phyloP scores from a whole-genome alignment of 805 yeast species.

The Lachancea mirantina region DNA sequence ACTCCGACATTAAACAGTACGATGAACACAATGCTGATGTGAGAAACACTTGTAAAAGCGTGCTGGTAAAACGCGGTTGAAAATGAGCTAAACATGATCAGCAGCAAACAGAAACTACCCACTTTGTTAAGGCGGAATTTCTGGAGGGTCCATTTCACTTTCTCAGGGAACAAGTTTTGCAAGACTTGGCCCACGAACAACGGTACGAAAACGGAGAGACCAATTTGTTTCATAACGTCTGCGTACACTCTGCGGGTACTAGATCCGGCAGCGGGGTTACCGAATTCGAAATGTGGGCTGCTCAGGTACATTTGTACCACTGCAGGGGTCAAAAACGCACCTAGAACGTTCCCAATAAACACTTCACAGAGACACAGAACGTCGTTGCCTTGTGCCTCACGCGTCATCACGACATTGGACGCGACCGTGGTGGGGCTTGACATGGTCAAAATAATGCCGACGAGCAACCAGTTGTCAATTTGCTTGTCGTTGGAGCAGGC shows the following conservation, averaged over 20 bases:
- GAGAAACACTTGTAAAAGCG: conserved; percentile 66
- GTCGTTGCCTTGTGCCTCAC: conserved; percentile 77
- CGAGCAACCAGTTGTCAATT: conserved; percentile 72
- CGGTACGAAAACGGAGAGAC: conserved; percentile 77
- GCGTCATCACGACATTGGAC: conserved; percentile 89
- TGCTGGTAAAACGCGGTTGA: conserved; percentile 81
- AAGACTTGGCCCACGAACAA: conserved; percentile 80
- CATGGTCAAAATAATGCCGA: conserved; percentile 76
- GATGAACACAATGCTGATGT: conserved; percentile 62
- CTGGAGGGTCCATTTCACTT: conserved; percentile 51
- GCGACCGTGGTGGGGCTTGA: conserved; percentile 90
- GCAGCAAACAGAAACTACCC: conserved; percentile 69
- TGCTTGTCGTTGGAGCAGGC: conserved; percentile 45
- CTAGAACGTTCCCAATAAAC: conserved; percentile 73
- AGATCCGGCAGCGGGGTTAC: conserved; percentile 66
- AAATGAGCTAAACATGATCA: conserved; percentile 73
- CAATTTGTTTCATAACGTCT: conserved; percentile 81
- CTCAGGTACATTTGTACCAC: conserved; percentile 62
- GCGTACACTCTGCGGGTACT: conserved; percentile 52
- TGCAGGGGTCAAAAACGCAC: conserved; percentile 86
- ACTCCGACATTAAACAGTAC: conserved; percentile 80
- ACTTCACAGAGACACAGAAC: conserved; percentile 76
- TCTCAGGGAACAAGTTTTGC: conserved; percentile 62
- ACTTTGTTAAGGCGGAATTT: conserved; percentile 61
- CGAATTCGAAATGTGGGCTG: conserved; percentile 57